Conservation (phyloP, 345 rosid genomes). For the Lagerstroemia speciosa region DNA sequence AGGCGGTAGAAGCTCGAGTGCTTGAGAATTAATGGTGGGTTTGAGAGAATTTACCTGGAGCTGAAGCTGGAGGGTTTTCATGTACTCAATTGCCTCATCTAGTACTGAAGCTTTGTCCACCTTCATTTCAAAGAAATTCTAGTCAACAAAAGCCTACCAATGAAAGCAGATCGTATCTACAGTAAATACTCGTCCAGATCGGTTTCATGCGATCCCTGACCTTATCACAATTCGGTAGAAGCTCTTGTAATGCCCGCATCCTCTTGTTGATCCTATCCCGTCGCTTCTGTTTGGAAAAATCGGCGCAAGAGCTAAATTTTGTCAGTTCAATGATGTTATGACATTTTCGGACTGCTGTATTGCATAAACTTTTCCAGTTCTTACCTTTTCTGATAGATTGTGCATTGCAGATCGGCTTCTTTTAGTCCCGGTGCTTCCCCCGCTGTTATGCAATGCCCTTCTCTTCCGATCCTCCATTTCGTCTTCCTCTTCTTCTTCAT, state of each 20-base stretch:
- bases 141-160: conserved; percentile 2
- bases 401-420: conserved; percentile 31
- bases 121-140: conserved; percentile 14
- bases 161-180: not conserved
- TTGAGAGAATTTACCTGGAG: conserved; percentile 43
- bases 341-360: no score
- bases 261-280: conserved; percentile 56
- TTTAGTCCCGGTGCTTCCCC: not conserved
- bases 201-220: conserved; percentile 17
- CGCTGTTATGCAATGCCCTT: conserved; percentile 10
- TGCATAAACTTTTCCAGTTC: not conserved
- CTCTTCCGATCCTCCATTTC: conserved; percentile 13
- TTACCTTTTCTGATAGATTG: conserved; percentile 38
- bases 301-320: not conserved
- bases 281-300: conserved; percentile 31
- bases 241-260: conserved; percentile 53
- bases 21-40: not conserved
- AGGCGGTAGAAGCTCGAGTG: no score
- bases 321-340: no score
- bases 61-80: conserved; percentile 64
- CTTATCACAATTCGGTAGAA: conserved; percentile 67
- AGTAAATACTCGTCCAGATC: not conserved
- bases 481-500: conserved; percentile 14
- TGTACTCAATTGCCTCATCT: conserved; percentile 58
- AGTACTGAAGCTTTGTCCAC: conserved; percentile 58